Conservation (phyloP, 805 yeast species). For the Scheffersomyces ergatensis region DNA sequence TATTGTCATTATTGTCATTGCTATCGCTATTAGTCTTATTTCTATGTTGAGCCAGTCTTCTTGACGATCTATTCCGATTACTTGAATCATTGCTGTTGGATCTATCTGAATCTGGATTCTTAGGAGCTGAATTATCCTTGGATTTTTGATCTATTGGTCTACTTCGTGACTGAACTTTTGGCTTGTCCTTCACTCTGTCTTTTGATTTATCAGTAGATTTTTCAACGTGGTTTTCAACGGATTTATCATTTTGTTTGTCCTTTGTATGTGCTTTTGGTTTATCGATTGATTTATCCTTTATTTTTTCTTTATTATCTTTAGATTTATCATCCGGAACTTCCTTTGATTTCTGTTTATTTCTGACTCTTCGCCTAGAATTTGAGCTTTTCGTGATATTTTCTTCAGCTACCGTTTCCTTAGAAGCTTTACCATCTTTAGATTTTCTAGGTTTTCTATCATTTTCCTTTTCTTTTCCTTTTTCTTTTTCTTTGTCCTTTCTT, state of each 20-base stretch:
- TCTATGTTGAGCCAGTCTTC: too few relatives aligned
- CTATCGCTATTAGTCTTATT: too few relatives aligned
- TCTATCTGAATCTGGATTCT: too few relatives aligned
- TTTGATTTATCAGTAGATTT: background rate
- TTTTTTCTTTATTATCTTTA: background rate
- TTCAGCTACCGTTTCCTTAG: background rate
- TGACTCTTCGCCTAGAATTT: background rate
- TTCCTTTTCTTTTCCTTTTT: background rate
- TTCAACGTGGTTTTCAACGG: background rate
- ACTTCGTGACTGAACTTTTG: background rate
- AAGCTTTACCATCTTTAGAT: background rate
- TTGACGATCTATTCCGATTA: too few relatives aligned
- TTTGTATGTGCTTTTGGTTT: background rate
- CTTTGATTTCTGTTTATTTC: constrained; percentile 1
- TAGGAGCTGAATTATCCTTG: too few relatives aligned
- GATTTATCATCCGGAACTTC: background rate
- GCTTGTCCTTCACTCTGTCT: background rate
- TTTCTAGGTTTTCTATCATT: background rate
- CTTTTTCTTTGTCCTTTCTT: too few relatives aligned
- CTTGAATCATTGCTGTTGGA: too few relatives aligned
- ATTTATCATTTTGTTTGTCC: background rate
- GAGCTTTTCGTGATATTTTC: background rate
- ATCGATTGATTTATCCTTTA: background rate
- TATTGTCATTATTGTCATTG: too few relatives aligned
- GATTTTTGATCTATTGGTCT: too few relatives aligned